phyloP scores from a whole-genome alignment of 805 yeast species.

The Wickerhamomyces bovis region DNA sequence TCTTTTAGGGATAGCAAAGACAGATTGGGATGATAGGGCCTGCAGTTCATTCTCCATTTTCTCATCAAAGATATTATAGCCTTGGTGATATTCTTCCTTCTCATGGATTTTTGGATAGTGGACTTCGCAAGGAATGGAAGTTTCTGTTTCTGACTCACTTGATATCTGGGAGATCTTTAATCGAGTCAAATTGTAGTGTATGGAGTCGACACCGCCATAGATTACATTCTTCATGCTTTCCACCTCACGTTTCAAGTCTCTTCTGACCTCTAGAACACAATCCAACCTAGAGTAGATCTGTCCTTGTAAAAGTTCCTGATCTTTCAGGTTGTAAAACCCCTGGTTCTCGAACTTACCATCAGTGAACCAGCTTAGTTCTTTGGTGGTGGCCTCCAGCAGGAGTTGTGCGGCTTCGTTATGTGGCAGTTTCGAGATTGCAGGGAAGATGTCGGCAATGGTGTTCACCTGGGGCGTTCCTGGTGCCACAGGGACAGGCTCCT shows the following conservation, averaged over 20 bases:
- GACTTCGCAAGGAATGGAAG: not conserved
- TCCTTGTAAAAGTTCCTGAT: not conserved
- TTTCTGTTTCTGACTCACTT: not conserved
- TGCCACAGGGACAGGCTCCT: not conserved
- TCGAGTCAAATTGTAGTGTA: not conserved
- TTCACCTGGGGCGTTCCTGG: not conserved
- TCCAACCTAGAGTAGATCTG: not conserved
- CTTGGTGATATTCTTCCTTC: not conserved
- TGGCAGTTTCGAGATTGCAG: not conserved
- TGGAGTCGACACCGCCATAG: not conserved
- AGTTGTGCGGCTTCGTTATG: not conserved
- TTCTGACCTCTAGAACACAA: not conserved
- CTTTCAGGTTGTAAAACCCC: not conserved
- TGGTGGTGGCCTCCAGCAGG: not conserved
- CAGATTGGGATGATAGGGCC: not conserved
- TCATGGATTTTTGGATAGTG: not conserved
- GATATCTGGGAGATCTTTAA: not conserved
- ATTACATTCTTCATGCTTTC: not conserved
- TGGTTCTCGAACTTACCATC: not conserved
- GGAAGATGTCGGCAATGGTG: not conserved
- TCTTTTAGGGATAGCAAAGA: not conserved
- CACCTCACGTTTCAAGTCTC: not conserved
- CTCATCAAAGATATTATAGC: not conserved
- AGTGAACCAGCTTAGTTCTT: not conserved
- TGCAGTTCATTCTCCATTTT: not conserved